phyloP scores from a whole-genome alignment of 352 stramenopile species.

The Thraustochytrium striatum region DNA sequence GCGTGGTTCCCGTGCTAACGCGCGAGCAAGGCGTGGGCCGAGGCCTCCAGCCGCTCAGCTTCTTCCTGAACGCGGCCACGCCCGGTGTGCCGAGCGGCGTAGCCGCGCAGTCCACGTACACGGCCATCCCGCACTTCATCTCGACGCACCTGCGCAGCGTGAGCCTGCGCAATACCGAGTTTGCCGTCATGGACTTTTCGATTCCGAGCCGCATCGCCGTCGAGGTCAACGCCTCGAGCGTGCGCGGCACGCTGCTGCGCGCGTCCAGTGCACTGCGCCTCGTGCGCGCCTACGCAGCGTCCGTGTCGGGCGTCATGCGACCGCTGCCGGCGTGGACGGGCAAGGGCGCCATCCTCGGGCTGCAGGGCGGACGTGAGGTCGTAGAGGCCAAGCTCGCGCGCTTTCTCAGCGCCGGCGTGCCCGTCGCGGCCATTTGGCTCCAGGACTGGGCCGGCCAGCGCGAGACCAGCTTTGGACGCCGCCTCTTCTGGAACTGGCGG shows the following conservation, averaged over 20 bases:
- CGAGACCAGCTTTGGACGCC: constrained; percentile 45
- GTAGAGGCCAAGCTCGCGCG: constrained; percentile 46
- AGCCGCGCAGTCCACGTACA: constrained; percentile 55
- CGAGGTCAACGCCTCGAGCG: constrained; percentile 49
- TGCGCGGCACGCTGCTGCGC: constrained; percentile 27
- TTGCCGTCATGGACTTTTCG: constrained; percentile 44
- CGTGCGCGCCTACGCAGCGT: constrained; percentile 50
- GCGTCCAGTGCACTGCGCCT: background rate
- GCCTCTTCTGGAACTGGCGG: constrained; percentile 60
- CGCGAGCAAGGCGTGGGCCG: constrained; percentile 57
- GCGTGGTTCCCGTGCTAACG: constrained; percentile 52
- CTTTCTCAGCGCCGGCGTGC: constrained; percentile 49
- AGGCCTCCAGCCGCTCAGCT: constrained; percentile 56
- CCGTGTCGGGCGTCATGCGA: constrained; percentile 53
- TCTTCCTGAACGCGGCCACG: constrained; percentile 47
- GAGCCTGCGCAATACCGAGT: constrained; percentile 48
- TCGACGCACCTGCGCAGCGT: constrained; percentile 51
- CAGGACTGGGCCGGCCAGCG: constrained; percentile 59
- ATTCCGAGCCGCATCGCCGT: constrained; percentile 29
- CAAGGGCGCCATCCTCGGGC: constrained; percentile 56
- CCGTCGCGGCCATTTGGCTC: constrained; percentile 56
- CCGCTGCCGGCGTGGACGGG: constrained; percentile 57
- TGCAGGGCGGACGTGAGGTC: constrained; percentile 54
- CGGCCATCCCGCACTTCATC: constrained; percentile 56
- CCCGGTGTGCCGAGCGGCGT: background rate